Evolutionary conservation across 106 monocot species (phyloP).

Genomic region (Dioscorea zingiberensis): DNA sequence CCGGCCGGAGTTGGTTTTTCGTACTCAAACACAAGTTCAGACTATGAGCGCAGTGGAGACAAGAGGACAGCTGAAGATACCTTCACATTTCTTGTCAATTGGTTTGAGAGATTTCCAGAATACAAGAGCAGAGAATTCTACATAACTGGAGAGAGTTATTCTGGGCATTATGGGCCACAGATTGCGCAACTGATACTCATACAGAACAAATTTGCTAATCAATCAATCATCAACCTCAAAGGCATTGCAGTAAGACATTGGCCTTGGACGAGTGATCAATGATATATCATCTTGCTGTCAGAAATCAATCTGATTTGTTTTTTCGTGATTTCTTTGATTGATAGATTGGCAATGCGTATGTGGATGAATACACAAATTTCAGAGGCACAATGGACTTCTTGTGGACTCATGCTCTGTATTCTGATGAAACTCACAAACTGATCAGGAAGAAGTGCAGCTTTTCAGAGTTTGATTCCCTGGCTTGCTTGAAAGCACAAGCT

Average conservation of each 20-base stretch:
- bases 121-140: conserved; percentile 29
- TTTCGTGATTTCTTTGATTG: too few species aligned
- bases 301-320: too few species aligned
- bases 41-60: conserved; percentile 15
- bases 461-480: not conserved
- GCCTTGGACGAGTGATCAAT: too few species aligned
- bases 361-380: conserved; percentile 1
- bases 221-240: conserved; percentile 19
- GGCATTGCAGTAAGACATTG: conserved; percentile 17
- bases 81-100: conserved; percentile 26
- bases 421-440: conserved; percentile 8
- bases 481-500: too few species aligned
- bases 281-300: too few species aligned
- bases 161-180: conserved; percentile 30
- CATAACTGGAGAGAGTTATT: conserved; percentile 39
- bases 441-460: conserved; percentile 13
- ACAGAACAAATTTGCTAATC: conserved; percentile 1
- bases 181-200: conserved; percentile 11
- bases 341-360: conserved; percentile 31
- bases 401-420: conserved; percentile 31
- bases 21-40: conserved; percentile 25
- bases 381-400: conserved; percentile 16
- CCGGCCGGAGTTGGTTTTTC: conserved; percentile 28
- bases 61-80: conserved; percentile 16
- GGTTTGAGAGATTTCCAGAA: conserved; percentile 37